Base-by-base conservation (phyloP, 2,329 filamentous ascomycete species). In the Xylogone sp. region DNA sequence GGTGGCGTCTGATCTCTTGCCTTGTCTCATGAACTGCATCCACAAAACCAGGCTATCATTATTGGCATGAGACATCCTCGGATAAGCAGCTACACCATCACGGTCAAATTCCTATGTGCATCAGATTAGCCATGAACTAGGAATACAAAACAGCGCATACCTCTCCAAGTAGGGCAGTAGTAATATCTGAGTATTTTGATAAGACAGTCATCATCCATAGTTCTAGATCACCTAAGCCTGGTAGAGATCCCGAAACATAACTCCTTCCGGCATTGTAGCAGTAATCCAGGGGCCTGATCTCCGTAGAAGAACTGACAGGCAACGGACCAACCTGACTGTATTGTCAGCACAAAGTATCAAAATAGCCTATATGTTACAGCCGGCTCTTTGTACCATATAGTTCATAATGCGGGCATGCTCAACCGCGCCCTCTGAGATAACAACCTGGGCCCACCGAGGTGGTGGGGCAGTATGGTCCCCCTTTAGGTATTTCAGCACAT, bases 401-500 rank as follows among this genome's bases (percentile, higher is more conserved):
- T 53, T 49, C 8, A 45, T 45, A 43, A 52, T 12, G 4, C 45
- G 21, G 21, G 50, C 18, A 12, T 45, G 34, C 16, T 49, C 29
- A 1, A 20, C 49, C 16, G 48, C 51, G n/a, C 55, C 47, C 7
- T 55, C 18, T 16, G 50, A 43, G 8, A 59, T 29, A 18, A 51
- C 47, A 29, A 53, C 57, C 21, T 47, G 53, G 39, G 55, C 57
- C 50, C 52, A 58, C 24, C 55, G 45, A 6, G 27, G 12, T 16
- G 57, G 57, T 21, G 43, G 13, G 2, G 22, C 42, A 19, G 51
- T 45, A n/a, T n/a, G n/a, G 18, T n/a, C 24, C 6, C 51, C 51
- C 34, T 52, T 44, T n/a, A 59, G 42, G 49, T 59, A 59, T 2
- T 34, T 29, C 18, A 59, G 16, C 1, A 51, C 51, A 48, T 58